These are phyloP conservation scores for Heteromeles arbutifolia DNA, from an alignment of 306 rosid species.

Conservation along the genomic window DNA sequence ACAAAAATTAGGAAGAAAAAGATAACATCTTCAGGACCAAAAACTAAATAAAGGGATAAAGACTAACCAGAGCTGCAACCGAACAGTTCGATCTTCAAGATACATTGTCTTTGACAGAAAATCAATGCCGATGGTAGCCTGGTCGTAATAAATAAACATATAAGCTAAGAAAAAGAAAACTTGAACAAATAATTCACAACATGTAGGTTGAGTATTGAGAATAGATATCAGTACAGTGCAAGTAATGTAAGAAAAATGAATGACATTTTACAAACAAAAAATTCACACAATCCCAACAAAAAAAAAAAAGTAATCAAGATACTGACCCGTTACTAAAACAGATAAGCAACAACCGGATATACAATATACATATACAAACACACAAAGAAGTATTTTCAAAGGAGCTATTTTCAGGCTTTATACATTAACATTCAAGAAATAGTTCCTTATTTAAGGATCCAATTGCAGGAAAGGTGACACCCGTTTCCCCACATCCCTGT, in stretches of 20 bases:
- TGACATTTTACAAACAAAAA: not conserved
- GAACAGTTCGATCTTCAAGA: slow-evolving; percentile 55
- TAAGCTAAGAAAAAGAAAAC: not conserved
- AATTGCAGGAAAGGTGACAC: not conserved
- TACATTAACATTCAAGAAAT: not conserved
- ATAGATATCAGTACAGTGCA: not conserved
- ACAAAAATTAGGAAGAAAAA: not conserved
- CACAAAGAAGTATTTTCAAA: not conserved
- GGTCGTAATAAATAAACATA: not conserved
- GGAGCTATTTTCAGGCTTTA: not conserved
- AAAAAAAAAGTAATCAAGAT: not conserved
- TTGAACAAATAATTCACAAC: not conserved
- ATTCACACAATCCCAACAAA: not conserved
- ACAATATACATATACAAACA: not conserved
- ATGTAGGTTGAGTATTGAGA: not conserved
- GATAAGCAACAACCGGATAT: not conserved
- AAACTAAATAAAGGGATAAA: not conserved
- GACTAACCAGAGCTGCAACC: slow-evolving; percentile 52
- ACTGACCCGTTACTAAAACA: not conserved
- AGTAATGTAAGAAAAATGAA: not conserved
- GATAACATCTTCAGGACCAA: not conserved
- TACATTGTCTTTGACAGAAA: slow-evolving; percentile 59
- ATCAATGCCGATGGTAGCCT: slow-evolving; percentile 56
- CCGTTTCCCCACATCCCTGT: not conserved
- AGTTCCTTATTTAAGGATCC: not conserved